Evolutionary conservation across 768 basidiomycete species (phyloP), one percentile per base, ranked within the genome.

Genomic region (Chiua virens): DNA sequence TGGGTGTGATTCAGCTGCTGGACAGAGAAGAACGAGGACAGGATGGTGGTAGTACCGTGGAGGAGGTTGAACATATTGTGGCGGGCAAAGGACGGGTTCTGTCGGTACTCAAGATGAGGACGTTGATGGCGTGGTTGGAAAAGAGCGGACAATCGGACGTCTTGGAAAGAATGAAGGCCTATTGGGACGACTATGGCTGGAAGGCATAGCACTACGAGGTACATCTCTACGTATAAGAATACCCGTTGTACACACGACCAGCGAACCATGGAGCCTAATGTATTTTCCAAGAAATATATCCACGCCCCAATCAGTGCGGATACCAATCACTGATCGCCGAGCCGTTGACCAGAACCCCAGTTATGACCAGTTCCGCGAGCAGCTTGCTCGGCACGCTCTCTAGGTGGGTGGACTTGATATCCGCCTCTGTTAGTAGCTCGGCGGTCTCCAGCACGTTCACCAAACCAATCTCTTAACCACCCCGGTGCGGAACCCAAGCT

Each of bases 1-100:
- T 94, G 0, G 96, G 96, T 1, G 89, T 97, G 18, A 79, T 96
- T 8, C 86, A 93, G 64, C 79, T 86, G 40, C 77, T 99, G 6
- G 93, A 98, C 65, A 76, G 79, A 68, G 62, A 74, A 50, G 77
- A 79, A 49, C 73, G 73, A 17, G 75, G 75, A 45, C 71, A 72
- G 42, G 61, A 50, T 68, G 80, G 42, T 69, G 75, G 74, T 71
- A 89, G 85, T 55, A 91, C 92, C 1, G 87, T 95, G 7, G 79
- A 84, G 61, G 93, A 98, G 65, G 77, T 98, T 9, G 89, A 93
- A 63, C 67, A 67, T 17, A 74, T 90, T 42, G 73, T 93, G 21
- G 82, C 77, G 34, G 89, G 92, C 13, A 60, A 55, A 18, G 88
- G 83, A 8, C 74, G 78, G 15, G 88, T 98, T 22, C 75, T 80